Evolutionary conservation across 148 eudicot genomes (phyloP).

Genomic region (Dysphania ambrosioides): DNA sequence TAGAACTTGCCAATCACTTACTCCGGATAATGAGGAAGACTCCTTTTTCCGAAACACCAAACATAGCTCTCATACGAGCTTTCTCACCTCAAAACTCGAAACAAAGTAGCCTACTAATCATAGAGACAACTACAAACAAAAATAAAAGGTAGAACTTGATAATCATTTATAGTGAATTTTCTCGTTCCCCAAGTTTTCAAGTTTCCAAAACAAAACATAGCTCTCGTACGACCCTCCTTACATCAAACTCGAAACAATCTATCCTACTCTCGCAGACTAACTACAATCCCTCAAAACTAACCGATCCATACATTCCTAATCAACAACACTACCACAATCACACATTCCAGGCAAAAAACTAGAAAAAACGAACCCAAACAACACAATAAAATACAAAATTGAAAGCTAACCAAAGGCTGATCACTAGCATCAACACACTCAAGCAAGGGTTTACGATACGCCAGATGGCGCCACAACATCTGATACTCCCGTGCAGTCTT

Average conservation of each 20-base stretch:
- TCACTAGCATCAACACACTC: constrained; percentile 40
- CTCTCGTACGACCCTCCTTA: not conserved
- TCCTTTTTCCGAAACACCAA: not conserved
- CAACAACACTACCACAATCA: no score
- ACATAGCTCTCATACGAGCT: not conserved
- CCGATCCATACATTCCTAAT: no score
- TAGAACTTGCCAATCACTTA: no score
- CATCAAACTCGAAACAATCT: not conserved
- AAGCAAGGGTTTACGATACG: constrained; percentile 50
- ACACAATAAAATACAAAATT: no score
- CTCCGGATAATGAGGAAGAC: no score
- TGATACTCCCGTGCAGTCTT: constrained; percentile 67
- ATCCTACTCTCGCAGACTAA: not conserved
- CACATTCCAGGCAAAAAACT: no score
- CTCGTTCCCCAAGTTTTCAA: no score
- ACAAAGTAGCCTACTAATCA: no score
- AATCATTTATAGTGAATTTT: no score
- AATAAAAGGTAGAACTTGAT: no score
- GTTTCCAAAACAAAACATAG: not conserved
- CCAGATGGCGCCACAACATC: constrained; percentile 85
- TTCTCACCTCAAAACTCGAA: not conserved
- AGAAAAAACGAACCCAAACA: no score
- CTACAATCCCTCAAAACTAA: not conserved
- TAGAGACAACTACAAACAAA: no score
- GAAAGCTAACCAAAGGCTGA: constrained; percentile 42